Percentiles rank a stretch among this genome's conserved stretches.
These are phyloP conservation scores for Parietichytrium sp. DNA, from an alignment of 108 stramenopile genomes.

Conservation along the genomic window DNA sequence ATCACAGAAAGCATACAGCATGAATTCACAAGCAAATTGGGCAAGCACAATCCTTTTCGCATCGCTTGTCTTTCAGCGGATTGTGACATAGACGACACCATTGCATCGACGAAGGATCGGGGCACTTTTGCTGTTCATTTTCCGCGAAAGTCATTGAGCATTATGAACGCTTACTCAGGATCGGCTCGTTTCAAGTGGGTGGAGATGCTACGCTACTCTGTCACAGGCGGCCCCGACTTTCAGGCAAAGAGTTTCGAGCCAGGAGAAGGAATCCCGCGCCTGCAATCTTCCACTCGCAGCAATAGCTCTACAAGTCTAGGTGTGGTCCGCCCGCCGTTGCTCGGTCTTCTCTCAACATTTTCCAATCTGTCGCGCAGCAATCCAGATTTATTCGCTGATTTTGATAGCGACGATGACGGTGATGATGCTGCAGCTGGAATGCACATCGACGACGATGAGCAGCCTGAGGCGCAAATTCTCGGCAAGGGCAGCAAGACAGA, in stretches of 20 bases:
- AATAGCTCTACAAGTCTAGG: not conserved
- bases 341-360: not conserved
- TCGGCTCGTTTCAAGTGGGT: not conserved
- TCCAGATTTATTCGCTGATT: too few relatives aligned
- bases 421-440: too few relatives aligned
- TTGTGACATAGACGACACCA: slow-evolving; percentile 11
- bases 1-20: not conserved
- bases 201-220: not conserved
- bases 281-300: not conserved
- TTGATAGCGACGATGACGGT: too few relatives aligned
- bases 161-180: not conserved
- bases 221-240: not conserved
- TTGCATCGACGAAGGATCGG: slow-evolving; percentile 11
- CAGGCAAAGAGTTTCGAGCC: not conserved
- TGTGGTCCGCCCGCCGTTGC: not conserved
- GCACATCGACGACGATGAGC: too few relatives aligned
- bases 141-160: not conserved
- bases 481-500: not conserved
- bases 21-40: not conserved
- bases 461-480: too few relatives aligned
- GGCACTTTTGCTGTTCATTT: slow-evolving; percentile 10
- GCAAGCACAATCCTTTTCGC: not conserved
- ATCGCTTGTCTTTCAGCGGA: not conserved
- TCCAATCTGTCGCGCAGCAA: too few relatives aligned
- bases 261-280: not conserved